Evolutionary conservation across 106 monocot genomes (phyloP).

Genomic region (Hemerocallis citrina): DNA sequence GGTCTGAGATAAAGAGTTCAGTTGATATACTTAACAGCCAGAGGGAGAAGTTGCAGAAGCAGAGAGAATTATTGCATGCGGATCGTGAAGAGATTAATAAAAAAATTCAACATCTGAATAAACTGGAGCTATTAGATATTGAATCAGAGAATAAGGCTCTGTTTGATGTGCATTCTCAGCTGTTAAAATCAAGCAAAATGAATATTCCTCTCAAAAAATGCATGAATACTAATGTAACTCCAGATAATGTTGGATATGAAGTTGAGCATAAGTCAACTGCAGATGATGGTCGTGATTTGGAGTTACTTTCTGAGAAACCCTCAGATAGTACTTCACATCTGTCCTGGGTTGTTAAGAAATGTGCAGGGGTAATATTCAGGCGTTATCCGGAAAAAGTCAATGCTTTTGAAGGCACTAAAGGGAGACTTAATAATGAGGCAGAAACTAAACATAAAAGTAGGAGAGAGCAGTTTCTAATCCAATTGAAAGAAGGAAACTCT

Average conservation of each 20-base stretch:
- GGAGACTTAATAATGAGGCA: neutral
- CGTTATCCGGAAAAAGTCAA: constrained; percentile 24
- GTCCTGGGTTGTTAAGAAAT: constrained; percentile 65
- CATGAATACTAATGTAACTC: neutral
- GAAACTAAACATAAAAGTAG: neutral
- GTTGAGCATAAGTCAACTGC: constrained; percentile 9
- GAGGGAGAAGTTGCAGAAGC: constrained; percentile 79
- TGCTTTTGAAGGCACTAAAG: neutral
- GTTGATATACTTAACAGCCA: constrained; percentile 66
- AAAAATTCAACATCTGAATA: constrained; percentile 50
- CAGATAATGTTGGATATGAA: neutral
- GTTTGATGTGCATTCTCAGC: constrained; percentile 7
- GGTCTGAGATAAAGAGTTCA: constrained; percentile 62
- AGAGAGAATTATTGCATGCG: constrained; percentile 62
- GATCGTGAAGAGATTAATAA: constrained; percentile 65
- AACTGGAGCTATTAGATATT: constrained; percentile 41
- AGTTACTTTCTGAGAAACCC: constrained; percentile 8
- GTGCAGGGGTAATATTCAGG: constrained; percentile 43
- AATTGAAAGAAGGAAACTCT: constrained; percentile 10
- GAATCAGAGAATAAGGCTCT: constrained; percentile 56
- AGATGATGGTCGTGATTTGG: constrained; percentile 1
- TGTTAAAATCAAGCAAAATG: constrained; percentile 1
- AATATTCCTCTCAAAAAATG: constrained; percentile 17
- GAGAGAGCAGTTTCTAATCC: neutral
- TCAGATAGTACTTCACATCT: constrained; percentile 17